Evolutionary conservation across 2,329 filamentous ascomycete species (phyloP), one percentile per base, ranked within the genome.

Genomic region (Coniochaeta hoffmannii): DNA sequence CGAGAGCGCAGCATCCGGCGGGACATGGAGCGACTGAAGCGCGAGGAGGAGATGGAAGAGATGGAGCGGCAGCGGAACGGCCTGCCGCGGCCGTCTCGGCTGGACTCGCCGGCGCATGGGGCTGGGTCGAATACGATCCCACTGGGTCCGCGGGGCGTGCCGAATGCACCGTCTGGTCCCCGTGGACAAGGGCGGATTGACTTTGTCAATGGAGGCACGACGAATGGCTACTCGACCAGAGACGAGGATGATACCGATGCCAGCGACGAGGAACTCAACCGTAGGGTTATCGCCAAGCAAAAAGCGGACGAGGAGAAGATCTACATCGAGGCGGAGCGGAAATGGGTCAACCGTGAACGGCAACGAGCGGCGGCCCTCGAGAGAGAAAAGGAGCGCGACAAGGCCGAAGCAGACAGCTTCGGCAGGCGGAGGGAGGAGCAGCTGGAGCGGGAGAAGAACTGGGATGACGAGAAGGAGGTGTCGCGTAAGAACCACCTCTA

Each of bases 11-110:
- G 93, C 63, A 96, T 86, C 57, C 85, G 88, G 58, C 82, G 93
- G 36, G 94, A 99, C 66, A 75, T 95, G 66, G 94, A 99, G 70
- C 88, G 94, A 3, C 74, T 96, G 34, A 86, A 86, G 65, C 80
- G 87, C 46, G 94, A 99, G 70, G 94, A 99, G 68, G 93, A 97
- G 68, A 84, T 96, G 62, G 94, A 97, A 68, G 88, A 89, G 56
- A 80, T 86, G 69, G 92, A 97, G 69, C 82, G 91, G 44, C 83
- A 85, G 61, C 82, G 90, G 15, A 90, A 87, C 64, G 82, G 83
- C 12, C 77, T 79, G 11, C 70, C 76, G 1, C 81, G 89, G 41
- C 72, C 78, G 53, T 89, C 80, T 54, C 80, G 89, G 52, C 78
- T 92, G 41, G 82, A 86, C 19, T 91, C 90, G 0, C 89, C 90